A percentile compares a stretch with the other conserved stretches of the same genome.
Evolutionary conservation across 1,284 basidiomycete genomes (phyloP).

Genomic region (Apiotrichum akiyoshidainum): DNA sequence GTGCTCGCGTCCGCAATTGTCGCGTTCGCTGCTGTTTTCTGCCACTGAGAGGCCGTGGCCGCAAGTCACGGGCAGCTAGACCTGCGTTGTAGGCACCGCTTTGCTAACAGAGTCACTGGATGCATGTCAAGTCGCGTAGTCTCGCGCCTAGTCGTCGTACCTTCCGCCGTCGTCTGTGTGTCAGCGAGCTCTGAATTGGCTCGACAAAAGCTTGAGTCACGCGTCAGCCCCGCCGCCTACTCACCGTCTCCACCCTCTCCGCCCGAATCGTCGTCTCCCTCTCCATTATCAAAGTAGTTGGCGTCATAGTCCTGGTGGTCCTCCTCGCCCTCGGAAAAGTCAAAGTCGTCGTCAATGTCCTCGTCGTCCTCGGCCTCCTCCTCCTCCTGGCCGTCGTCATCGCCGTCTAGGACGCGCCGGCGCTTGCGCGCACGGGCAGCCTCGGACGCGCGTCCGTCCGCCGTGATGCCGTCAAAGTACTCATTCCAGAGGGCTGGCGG

Average conservation of each 20-base stretch:
- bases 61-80: too few relatives aligned
- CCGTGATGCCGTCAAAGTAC: slow-evolving; percentile 39
- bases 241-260: slow-evolving; percentile 43
- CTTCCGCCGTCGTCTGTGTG: not conserved
- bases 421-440: slow-evolving; percentile 9
- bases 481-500: slow-evolving; percentile 45
- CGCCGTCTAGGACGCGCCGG: slow-evolving; percentile 13
- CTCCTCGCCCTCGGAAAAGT: slow-evolving; percentile 43
- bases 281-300: slow-evolving; percentile 52
- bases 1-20: too few relatives aligned
- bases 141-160: not conserved
- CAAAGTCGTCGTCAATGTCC: slow-evolving; percentile 38
- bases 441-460: not conserved
- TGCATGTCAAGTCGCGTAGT: too few relatives aligned
- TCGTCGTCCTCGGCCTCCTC: slow-evolving; percentile 12
- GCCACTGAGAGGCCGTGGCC: too few relatives aligned
- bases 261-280: slow-evolving; percentile 46
- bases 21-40: too few relatives aligned
- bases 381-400: slow-evolving; percentile 13
- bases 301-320: slow-evolving; percentile 51
- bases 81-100: too few relatives aligned
- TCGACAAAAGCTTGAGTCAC: too few relatives aligned
- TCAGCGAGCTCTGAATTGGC: too few relatives aligned
- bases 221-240: not conserved
- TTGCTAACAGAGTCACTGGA: not conserved